Conservation (phyloP, 257 asterid genomes). For the Misopates orontium region DNA sequence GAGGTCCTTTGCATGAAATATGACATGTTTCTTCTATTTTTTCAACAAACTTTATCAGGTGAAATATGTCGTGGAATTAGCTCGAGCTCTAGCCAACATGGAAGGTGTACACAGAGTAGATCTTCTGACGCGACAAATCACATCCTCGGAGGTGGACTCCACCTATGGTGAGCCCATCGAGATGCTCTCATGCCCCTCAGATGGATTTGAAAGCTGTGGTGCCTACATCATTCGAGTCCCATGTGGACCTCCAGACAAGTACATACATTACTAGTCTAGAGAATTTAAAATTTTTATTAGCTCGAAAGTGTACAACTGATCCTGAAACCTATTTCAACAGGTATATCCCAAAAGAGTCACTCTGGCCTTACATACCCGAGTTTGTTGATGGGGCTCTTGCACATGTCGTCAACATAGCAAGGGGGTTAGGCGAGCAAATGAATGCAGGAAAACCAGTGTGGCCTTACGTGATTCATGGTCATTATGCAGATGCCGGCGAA, state of each 20-base stretch:
- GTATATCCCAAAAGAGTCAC: conserved; percentile 57
- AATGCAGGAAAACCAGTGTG: conserved; percentile 71
- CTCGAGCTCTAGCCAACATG: conserved; percentile 76
- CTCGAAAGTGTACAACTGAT: background rate
- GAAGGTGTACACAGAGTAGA: conserved; percentile 80
- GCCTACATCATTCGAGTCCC: conserved; percentile 78
- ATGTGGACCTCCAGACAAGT: conserved; percentile 73
- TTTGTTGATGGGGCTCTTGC: conserved; percentile 81
- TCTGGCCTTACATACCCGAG: conserved; percentile 82
- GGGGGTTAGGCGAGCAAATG: conserved; percentile 71
- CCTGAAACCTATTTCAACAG: conserved; percentile 29
- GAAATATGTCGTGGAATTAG: conserved; percentile 78
- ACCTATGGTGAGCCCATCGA: conserved; percentile 83
- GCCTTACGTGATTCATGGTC: conserved; percentile 86
- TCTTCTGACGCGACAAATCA: conserved; percentile 71
- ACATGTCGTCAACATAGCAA: conserved; percentile 77
- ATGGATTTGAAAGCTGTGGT: conserved; percentile 70
- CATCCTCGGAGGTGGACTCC: conserved; percentile 81
- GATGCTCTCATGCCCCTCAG: conserved; percentile 69
- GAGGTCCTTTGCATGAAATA: too few species aligned
- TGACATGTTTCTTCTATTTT: too few species aligned
- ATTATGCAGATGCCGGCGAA: conserved; percentile 91
- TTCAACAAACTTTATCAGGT: conserved; percentile 36
- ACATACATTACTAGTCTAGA: conserved; percentile 49
- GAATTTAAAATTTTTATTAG: background rate